These are phyloP conservation scores for Dendrocalamus sinicus DNA, from an alignment of 176 grass and related monocot species.

Conservation along the genomic window DNA sequence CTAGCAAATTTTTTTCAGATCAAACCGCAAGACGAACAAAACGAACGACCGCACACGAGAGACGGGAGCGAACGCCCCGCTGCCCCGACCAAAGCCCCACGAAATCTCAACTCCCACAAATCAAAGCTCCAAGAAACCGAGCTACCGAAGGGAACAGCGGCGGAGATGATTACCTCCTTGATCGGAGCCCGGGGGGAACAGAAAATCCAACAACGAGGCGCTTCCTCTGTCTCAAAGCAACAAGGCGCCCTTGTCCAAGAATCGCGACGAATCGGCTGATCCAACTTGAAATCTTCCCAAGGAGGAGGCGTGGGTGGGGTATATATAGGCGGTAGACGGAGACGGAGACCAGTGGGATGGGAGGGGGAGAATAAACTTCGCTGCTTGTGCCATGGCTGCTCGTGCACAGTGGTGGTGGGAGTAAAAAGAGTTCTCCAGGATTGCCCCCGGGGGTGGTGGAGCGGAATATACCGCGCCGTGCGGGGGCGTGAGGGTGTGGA, in stretches of 20 bases:
- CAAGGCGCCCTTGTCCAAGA: background rate
- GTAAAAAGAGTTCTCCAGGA: background rate
- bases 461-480: conserved; percentile 33
- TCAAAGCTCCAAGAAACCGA: background rate
- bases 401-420: background rate
- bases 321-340: conserved; percentile 23
- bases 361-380: conserved; percentile 48
- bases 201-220: background rate
- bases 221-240: background rate
- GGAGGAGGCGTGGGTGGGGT: background rate
- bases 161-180: conserved; percentile 52
- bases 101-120: background rate
- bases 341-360: background rate
- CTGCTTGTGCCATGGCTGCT: conserved; percentile 48
- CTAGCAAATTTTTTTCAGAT: conserved; percentile 23
- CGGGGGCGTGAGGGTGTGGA: background rate
- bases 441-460: background rate
- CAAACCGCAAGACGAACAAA: conserved; percentile 18
- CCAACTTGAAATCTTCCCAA: background rate
- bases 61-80: background rate
- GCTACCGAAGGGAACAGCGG: background rate
- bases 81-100: background rate
- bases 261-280: background rate
- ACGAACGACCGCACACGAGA: background rate
- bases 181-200: background rate